These are phyloP conservation scores for Rhododendron griersonianum DNA, from an alignment of 148 eudicot genomes.

Conservation along the genomic window DNA sequence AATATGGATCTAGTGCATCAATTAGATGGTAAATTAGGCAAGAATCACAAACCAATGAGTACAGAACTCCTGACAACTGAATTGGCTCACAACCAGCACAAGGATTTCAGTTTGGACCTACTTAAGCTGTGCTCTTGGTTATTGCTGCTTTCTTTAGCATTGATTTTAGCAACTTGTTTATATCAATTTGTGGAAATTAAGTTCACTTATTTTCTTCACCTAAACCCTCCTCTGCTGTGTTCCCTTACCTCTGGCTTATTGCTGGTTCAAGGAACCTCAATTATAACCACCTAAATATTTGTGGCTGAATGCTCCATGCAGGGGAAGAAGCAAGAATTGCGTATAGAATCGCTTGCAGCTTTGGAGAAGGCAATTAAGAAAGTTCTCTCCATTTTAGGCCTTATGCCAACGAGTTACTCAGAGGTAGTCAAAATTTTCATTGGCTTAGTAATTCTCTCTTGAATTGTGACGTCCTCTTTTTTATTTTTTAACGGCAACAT, in stretches of 20 bases:
- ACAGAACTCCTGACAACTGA: background rate
- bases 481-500: background rate
- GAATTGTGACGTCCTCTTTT: background rate
- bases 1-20: background rate
- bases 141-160: background rate
- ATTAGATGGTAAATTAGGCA: background rate
- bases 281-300: background rate
- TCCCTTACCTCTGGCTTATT: background rate
- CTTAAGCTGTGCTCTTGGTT: background rate
- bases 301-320: slow-evolving; percentile 25
- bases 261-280: background rate
- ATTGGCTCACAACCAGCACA: background rate
- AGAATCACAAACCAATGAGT: background rate
- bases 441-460: background rate
- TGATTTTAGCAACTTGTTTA: background rate
- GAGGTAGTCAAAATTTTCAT: slow-evolving; percentile 41
- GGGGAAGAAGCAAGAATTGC: slow-evolving; percentile 78
- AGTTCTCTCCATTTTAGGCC: slow-evolving; percentile 56
- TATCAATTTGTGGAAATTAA: background rate
- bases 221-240: background rate
- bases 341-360: slow-evolving; percentile 84
- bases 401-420: slow-evolving; percentile 67
- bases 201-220: background rate
- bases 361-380: slow-evolving; percentile 50
- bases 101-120: background rate